These are phyloP conservation scores for Aspergillus spinulosporus DNA, from an alignment of 2,329 filamentous ascomycete species.

Conservation along the genomic window DNA sequence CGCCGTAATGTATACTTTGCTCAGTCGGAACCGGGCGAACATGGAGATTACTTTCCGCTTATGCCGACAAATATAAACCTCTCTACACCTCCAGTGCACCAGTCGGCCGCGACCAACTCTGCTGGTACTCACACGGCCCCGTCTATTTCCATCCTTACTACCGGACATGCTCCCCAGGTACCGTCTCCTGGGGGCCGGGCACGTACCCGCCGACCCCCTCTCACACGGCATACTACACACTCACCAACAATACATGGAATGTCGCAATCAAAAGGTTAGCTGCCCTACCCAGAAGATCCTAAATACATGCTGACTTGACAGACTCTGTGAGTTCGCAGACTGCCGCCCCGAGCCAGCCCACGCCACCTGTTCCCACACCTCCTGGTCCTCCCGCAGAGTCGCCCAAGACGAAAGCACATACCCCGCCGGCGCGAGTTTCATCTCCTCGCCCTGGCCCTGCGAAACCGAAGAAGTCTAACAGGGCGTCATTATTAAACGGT, in stretches of 20 bases:
- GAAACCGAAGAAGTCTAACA: conserved; percentile 38
- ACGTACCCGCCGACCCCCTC: conserved; percentile 57
- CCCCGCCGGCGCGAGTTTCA: conserved; percentile 42
- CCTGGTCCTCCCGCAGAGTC: conserved; percentile 39
- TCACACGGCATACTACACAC: conserved; percentile 72
- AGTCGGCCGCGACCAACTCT: conserved; percentile 46
- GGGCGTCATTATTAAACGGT: conserved; percentile 32
- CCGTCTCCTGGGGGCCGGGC: conserved; percentile 76
- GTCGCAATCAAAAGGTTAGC: conserved; percentile 45
- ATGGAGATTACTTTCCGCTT: conserved; percentile 80
- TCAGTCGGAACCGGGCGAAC: conserved; percentile 65
- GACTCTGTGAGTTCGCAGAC: conserved; percentile 28
- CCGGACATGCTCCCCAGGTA: conserved; percentile 76
- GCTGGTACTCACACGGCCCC: conserved; percentile 49
- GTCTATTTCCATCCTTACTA: conserved; percentile 77
- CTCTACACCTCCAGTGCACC: conserved; percentile 44
- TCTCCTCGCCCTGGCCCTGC: conserved; percentile 48
- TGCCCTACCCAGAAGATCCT: conserved; percentile 23
- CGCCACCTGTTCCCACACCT: conserved; percentile 37
- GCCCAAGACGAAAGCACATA: conserved; percentile 37
- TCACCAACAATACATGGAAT: conserved; percentile 70
- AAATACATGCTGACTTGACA: conserved; percentile 19
- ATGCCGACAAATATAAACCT: conserved; percentile 53
- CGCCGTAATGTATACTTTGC: conserved; percentile 51
- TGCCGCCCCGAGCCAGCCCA: conserved; percentile 29